Evolutionary conservation across 768 basidiomycete species (phyloP), one percentile per base, ranked within the genome.

Genomic region (Suillus bovinus): DNA sequence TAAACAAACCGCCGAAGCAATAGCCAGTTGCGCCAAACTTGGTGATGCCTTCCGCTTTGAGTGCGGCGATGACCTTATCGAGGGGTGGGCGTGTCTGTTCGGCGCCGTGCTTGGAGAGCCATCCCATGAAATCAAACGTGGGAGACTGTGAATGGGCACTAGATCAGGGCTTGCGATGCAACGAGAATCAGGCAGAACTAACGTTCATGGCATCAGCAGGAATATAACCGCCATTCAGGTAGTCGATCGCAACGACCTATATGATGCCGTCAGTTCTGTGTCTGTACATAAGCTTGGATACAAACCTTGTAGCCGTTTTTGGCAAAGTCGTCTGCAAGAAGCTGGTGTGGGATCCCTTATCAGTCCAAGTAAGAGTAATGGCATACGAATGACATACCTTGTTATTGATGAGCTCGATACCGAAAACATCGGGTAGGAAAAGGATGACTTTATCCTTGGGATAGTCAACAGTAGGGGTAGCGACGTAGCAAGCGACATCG

Each of bases 1-100:
- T 29, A 47, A 13, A 68, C 79, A 61, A 62, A 81, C 85, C 89
- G 63, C 88, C 88, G 60, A 83, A 86, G 77, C 91, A 93, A 77
- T 86, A 91, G 5, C 88, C 88, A 5, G 82, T 81, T 0, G 86
- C 84, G 0, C 77, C 88, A 61, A 92, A 81, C 8, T 70, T 71
- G 2, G 78, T 84, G 27, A 91, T 76, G 2, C 89, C 91, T 63
- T 82, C 68, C 33, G 73, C 81, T 69, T 85, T 86, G 64, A 93
- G 80, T 0, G 78, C 83, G 5, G 70, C 72, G 36, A 89, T 78
- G 47, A 88, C 84, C 56, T 81, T 83, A 73, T 90, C 81, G 31
- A 90, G 65, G 5, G 67, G 17, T 1, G 85, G 84, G 20, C 83
- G 82, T 1, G 82, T 84, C 16, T 68, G 38, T 0, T 69, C 77